Conservation (phyloP, 345 rosid genomes). For the Pseudoturritis turrita region DNA sequence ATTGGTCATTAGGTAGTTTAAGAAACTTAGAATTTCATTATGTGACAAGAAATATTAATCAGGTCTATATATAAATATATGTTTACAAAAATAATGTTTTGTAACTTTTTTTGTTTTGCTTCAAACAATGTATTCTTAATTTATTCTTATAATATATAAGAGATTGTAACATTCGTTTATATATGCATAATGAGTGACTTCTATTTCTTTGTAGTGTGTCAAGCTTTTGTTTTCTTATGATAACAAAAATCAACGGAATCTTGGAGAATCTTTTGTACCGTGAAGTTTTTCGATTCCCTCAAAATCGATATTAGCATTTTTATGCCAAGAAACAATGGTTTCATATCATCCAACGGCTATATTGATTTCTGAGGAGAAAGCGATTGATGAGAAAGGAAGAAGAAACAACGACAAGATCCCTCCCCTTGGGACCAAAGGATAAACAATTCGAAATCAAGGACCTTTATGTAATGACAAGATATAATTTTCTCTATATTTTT, state of each 20-base stretch:
- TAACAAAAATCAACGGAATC: background rate
- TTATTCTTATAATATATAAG: slow-evolving; percentile 5
- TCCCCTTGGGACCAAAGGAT: slow-evolving; percentile 2
- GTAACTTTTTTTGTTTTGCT: background rate
- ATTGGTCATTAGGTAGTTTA: background rate
- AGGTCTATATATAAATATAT: background rate
- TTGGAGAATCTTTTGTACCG: background rate
- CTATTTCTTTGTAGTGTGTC: background rate
- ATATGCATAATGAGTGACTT: background rate
- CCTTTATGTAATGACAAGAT: background rate
- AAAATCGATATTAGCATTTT: background rate
- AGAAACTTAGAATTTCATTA: background rate
- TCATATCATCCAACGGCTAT: too few species aligned
- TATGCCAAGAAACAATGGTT: too few species aligned
- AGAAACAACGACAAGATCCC: background rate
- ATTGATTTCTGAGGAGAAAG: slow-evolving; percentile 11
- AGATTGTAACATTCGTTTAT: background rate
- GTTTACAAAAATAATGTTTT: background rate
- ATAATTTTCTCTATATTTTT: background rate
- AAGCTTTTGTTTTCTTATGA: background rate
- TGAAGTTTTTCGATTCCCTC: background rate
- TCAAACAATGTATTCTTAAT: background rate
- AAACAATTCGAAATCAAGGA: background rate
- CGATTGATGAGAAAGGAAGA: slow-evolving; percentile 3
- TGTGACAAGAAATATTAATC: background rate